Percentiles rank a stretch among this genome's conserved stretches.
These are phyloP conservation scores for Camellia lanceoleosa DNA, from an alignment of 148 eudicot species.

Conservation along the genomic window DNA sequence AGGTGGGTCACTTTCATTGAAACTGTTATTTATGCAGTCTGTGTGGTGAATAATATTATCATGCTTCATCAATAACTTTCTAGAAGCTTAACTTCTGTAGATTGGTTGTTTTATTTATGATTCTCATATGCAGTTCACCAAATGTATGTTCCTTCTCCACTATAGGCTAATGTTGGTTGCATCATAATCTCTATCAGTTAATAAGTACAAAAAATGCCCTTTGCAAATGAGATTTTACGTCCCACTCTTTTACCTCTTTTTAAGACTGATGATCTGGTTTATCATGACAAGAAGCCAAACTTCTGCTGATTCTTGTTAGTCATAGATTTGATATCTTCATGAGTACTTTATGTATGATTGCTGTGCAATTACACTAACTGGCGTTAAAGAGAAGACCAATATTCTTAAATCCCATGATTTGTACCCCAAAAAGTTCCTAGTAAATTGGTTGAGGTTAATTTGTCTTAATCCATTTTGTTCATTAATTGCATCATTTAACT, in stretches of 20 bases:
- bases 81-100: neutral
- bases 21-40: neutral
- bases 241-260: neutral
- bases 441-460: neutral
- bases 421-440: neutral
- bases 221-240: neutral
- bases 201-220: neutral
- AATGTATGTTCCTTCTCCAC: neutral
- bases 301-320: neutral
- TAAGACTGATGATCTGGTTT: neutral
- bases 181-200: neutral
- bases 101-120: neutral
- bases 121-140: neutral
- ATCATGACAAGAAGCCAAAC: neutral
- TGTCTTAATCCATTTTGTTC: neutral
- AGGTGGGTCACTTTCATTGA: conserved; percentile 42
- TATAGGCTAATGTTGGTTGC: neutral
- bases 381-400: neutral
- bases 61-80: neutral
- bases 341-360: neutral
- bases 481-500: neutral
- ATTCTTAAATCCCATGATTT: neutral
- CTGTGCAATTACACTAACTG: neutral
- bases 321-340: neutral
- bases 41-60: neutral